A percentile compares a stretch with the other conserved stretches of the same genome.
Conservation (phyloP, 202 grass and related monocot species). For the Hordeum pubiflorum region DNA sequence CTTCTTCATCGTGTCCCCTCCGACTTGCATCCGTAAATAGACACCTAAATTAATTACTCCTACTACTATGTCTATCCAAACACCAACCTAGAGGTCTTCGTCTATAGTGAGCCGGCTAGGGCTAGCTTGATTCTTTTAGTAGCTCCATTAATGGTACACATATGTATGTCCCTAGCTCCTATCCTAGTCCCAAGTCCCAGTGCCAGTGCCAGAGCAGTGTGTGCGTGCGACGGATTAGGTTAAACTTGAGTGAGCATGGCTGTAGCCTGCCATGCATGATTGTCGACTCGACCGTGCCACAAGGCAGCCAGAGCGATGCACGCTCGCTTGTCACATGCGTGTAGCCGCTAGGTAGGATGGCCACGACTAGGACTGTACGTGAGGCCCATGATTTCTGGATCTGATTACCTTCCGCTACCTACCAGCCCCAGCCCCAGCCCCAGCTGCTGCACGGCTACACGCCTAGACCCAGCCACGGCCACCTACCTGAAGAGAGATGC, state of each 20-base stretch:
- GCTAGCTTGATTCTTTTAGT: not conserved
- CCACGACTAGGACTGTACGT: not conserved
- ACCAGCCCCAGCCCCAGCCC: not conserved
- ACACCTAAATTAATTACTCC: too few species aligned
- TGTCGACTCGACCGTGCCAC: not conserved
- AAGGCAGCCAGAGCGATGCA: not conserved
- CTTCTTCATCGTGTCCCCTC: not conserved
- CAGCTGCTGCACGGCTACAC: not conserved
- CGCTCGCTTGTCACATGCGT: not conserved
- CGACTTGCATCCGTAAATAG: too few species aligned
- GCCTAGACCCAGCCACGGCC: too few species aligned
- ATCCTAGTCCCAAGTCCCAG: not conserved
- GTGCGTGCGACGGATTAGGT: not conserved
- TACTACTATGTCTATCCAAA: not conserved
- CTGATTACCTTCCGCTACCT: not conserved
- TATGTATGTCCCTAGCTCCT: not conserved
- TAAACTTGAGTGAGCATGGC: not conserved
- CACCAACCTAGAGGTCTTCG: not conserved
- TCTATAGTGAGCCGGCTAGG: not conserved
- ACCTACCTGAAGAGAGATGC: not conserved
- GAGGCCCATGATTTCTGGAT: slow-evolving; percentile 26
- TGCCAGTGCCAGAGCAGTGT: not conserved
- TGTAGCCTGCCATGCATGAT: not conserved
- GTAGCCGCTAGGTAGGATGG: not conserved
- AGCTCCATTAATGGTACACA: not conserved